These are phyloP conservation scores for Pyronema domesticum DNA, from an alignment of 495 filamentous ascomycete genomes.

Conservation along the genomic window DNA sequence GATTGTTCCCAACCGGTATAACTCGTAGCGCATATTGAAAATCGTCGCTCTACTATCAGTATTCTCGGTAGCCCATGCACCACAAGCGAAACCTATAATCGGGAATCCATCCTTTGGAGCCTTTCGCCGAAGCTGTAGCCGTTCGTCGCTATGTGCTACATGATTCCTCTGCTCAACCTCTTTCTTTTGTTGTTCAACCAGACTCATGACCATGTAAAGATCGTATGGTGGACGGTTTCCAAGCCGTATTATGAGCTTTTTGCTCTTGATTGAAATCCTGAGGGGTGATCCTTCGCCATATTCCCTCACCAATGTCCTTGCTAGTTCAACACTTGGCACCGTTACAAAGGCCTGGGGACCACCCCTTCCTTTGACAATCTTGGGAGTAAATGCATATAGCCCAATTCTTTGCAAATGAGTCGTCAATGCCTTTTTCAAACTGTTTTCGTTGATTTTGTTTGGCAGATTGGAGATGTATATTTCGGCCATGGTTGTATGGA, in stretches of 20 bases:
- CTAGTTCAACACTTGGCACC: neutral
- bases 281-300: neutral
- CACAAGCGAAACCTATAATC: neutral
- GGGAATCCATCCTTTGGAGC: neutral
- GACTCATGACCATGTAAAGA: constrained; percentile 7
- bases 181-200: constrained; percentile 4
- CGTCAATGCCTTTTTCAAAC: neutral
- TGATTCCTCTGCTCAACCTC: constrained; percentile 6
- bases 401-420: neutral
- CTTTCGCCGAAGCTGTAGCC: neutral
- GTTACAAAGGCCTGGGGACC: neutral
- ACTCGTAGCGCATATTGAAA: neutral
- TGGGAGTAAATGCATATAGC: neutral
- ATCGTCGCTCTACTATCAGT: neutral
- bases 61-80: neutral
- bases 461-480: neutral
- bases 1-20: neutral
- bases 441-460: neutral
- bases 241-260: neutral
- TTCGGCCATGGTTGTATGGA: neutral
- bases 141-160: too few relatives aligned
- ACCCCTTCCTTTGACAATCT: neutral
- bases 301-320: neutral
- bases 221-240: neutral
- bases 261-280: neutral